Evolutionary conservation across 192 early-diverging fungal genomes (phyloP).

Genomic region (Neocallimastix lanati): DNA sequence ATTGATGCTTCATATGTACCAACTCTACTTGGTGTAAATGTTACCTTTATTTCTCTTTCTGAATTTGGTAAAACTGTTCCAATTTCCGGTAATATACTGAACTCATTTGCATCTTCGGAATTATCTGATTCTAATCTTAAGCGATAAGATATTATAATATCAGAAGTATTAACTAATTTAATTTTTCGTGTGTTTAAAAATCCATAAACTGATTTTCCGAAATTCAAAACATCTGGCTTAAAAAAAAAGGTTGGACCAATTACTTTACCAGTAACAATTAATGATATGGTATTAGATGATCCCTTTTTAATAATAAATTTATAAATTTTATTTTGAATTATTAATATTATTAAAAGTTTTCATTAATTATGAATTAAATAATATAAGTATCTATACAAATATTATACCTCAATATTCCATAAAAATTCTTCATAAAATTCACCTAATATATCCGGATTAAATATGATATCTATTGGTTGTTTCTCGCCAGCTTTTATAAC

Average conservation of each 20-base stretch:
- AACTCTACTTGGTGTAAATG: slow-evolving; percentile 18
- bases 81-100: slow-evolving; percentile 9
- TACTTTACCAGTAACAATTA: slow-evolving; percentile 22
- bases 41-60: slow-evolving; percentile 8
- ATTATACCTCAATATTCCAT: slow-evolving; percentile 24
- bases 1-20: slow-evolving; percentile 13
- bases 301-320: slow-evolving; percentile 15
- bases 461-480: slow-evolving; percentile 15
- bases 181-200: slow-evolving; percentile 13
- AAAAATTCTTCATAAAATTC: slow-evolving; percentile 30
- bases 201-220: slow-evolving; percentile 21
- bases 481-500: slow-evolving; percentile 18
- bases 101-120: slow-evolving; percentile 11
- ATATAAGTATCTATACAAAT: too few relatives aligned
- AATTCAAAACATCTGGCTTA: slow-evolving; percentile 14
- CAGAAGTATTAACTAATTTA: slow-evolving; percentile 24
- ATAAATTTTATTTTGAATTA: neutral
- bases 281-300: slow-evolving; percentile 11
- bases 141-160: slow-evolving; percentile 25
- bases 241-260: slow-evolving; percentile 40
- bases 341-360: too few relatives aligned
- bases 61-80: slow-evolving; percentile 14
- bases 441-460: slow-evolving; percentile 24
- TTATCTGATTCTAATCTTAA: slow-evolving; percentile 10
- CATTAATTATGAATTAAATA: too few relatives aligned